Percentiles rank a stretch among this genome's conserved stretches.
Conservation (phyloP, 371 early-diverging fungal species). For the Nosema muscidifuracis region DNA sequence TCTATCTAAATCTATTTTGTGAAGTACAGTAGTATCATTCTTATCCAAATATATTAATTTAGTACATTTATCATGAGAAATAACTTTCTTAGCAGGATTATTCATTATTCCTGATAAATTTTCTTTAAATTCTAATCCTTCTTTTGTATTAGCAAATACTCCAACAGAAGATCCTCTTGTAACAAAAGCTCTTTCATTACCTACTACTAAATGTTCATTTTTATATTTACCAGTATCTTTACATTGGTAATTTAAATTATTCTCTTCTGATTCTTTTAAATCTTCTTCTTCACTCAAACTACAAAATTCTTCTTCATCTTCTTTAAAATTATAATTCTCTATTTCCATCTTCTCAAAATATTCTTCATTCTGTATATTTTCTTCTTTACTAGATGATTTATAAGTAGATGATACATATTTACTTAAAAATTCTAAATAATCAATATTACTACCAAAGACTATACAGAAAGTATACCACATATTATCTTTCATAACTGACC, state of each 20-base stretch:
- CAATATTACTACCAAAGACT: conserved; percentile 47
- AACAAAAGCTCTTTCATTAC: conserved; percentile 58
- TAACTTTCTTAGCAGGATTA: conserved; percentile 54
- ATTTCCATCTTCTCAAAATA: conserved; percentile 53
- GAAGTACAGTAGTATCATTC: conserved; percentile 67
- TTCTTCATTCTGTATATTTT: no score
- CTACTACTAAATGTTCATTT: conserved; percentile 58
- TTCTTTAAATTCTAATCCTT: conserved; percentile 57
- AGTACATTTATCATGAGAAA: conserved; percentile 45
- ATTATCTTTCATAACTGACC: conserved; percentile 49
- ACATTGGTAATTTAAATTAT: conserved; percentile 12
- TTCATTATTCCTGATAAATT: conserved; percentile 53
- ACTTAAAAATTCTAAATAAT: conserved; percentile 59
- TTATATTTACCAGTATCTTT: conserved; percentile 38
- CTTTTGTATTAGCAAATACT: conserved; percentile 54
- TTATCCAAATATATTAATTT: conserved; percentile 52
- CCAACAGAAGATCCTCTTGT: conserved; percentile 62
- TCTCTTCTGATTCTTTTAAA: conserved; percentile 20
- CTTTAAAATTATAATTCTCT: conserved; percentile 29
- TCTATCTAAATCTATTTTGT: conserved; percentile 76
- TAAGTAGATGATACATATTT: conserved; percentile 46
- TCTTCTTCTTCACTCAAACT: conserved; percentile 9
- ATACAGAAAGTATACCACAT: conserved; percentile 56
- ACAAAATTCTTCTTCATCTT: conserved; percentile 12
- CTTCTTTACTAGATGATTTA: conserved; percentile 14